Base-by-base conservation (phyloP, 768 basidiomycete species). In the Lentinus tigrinus region DNA sequence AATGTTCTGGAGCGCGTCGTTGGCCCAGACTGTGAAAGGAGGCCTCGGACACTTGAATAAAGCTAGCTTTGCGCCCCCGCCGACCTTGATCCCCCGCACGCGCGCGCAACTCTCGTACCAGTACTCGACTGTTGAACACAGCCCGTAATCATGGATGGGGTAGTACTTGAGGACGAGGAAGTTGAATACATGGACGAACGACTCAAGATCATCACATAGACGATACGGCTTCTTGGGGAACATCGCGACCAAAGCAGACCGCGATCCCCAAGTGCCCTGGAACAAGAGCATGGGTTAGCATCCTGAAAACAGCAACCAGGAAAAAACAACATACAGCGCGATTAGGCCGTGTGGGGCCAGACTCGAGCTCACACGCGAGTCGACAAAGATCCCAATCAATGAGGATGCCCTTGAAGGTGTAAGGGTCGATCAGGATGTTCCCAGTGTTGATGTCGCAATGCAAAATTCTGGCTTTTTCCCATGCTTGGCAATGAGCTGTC, bases 141-240 rank as follows among this genome's bases (percentile, higher is more conserved):
- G n/a, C n/a, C n/a, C n/a, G n/a, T n/a, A n/a, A n/a, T n/a, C n/a
- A n/a, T n/a, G n/a, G n/a, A n/a, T n/a, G n/a, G n/a, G n/a, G 31
- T 31, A 11, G 11, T 31, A 31, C 31, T 31, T 31, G 31, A 46
- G n/a, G 10, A 46, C 52, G 26, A 51, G 31, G 17, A 19, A 47
- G 2, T 19, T 5, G 27, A 60, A 21, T 14, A 39, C 54, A 24
- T 60, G 48, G 27, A 55, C 24, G 50, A 60, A 60, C 7, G 59
- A 56, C 44, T 60, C 59, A 6, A 50, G 16, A 31, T 60, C 59
- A 44, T 60, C 59, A 2, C 48, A 37, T 11, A 47, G 23, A 3
- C 52, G 11, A 26, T 26, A 19, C 19, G 52, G 52, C 23, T 28
- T 46, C 26, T 34, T 43, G 27, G 51, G 57, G 34, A 31, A 40